Evolutionary conservation across 2,329 filamentous ascomycete species (phyloP), one percentile per base, ranked within the genome.

Genomic region (Tetracladium maxilliforme): DNA sequence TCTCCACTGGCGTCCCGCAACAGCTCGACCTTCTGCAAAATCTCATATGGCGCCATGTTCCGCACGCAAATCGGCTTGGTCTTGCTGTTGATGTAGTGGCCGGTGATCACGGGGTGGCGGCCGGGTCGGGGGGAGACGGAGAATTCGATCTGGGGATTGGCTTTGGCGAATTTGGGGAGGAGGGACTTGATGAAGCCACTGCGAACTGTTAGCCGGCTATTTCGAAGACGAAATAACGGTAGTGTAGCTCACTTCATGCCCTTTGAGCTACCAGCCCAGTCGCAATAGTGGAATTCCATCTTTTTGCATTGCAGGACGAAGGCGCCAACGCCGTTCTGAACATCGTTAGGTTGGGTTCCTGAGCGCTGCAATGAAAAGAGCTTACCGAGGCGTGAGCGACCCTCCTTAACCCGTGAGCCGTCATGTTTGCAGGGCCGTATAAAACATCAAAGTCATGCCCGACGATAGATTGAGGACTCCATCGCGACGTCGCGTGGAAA

Each of bases 281-380:
- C 84, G 62, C 90, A 95, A 61, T 93, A 98, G 59, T 92, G 81
- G 47, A 98, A 82, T 51, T 93, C 82, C 51, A 98, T 63, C 47
- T 77, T 80, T 64, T 83, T 92, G 72, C 90, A 98, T 61, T 93
- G 87, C 30, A 94, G 70, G 54, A 98, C 82, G 62, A 95, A 95
- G 49, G 86, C 81, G 44, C 87, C 87, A 39, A 95, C 66, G 64
- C 90, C 90, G 61, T 98, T 95, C 86, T 95, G 43, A 28, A n/a
- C 10, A 15, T n/a, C 22, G 22, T 40, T 26, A 42, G 33, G 27
- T 17, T 16, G 17, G 10, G 22, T 14, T n/a, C n/a, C 14, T 19
- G n/a, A 10, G 7, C n/a, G 18, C 27, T 30, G 18, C 24, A 19
- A 14, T 12, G 16, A 14, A 10, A 8, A 17, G 14, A 22, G 33